These are phyloP conservation scores for Obelidium mucronatum DNA, from an alignment of 192 early-diverging fungal genomes.

Conservation along the genomic window DNA sequence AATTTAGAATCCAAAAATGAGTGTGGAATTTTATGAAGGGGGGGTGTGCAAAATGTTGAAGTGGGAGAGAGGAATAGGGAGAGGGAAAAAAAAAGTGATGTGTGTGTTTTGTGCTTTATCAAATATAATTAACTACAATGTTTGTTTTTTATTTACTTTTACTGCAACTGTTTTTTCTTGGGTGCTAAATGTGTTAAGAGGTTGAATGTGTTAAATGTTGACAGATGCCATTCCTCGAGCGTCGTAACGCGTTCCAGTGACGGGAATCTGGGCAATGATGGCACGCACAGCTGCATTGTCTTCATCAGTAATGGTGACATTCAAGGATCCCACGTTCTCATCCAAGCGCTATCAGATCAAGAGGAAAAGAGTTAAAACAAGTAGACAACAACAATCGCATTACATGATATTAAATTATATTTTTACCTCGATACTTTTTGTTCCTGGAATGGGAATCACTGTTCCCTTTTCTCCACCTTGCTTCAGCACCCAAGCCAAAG, in stretches of 20 bases:
- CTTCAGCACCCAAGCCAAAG: constrained; percentile 70
- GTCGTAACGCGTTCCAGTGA: constrained; percentile 46
- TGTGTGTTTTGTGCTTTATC: too few relatives aligned
- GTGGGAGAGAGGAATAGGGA: too few relatives aligned
- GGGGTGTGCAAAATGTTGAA: too few relatives aligned
- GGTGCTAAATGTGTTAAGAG: too few relatives aligned
- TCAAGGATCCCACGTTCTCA: constrained; percentile 44
- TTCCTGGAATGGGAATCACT: constrained; percentile 58
- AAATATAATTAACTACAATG: too few relatives aligned
- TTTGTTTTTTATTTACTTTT: too few relatives aligned
- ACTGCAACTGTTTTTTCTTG: too few relatives aligned
- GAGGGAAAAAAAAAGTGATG: too few relatives aligned
- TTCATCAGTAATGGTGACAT: constrained; percentile 49
- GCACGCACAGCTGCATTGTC: constrained; percentile 45
- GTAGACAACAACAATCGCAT: too few relatives aligned
- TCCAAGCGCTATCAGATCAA: constrained; percentile 36
- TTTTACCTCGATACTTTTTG: constrained; percentile 39
- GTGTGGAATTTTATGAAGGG: too few relatives aligned
- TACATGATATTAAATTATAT: too few relatives aligned
- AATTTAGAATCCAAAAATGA: too few relatives aligned
- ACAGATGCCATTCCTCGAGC: constrained; percentile 28
- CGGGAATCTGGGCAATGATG: constrained; percentile 38
- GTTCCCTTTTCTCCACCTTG: constrained; percentile 56
- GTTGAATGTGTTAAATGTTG: constrained; percentile 8
- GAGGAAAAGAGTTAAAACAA: background rate